These are phyloP conservation scores for Punctularia strigosozonata DNA, from an alignment of 768 basidiomycete species.

Conservation along the genomic window DNA sequence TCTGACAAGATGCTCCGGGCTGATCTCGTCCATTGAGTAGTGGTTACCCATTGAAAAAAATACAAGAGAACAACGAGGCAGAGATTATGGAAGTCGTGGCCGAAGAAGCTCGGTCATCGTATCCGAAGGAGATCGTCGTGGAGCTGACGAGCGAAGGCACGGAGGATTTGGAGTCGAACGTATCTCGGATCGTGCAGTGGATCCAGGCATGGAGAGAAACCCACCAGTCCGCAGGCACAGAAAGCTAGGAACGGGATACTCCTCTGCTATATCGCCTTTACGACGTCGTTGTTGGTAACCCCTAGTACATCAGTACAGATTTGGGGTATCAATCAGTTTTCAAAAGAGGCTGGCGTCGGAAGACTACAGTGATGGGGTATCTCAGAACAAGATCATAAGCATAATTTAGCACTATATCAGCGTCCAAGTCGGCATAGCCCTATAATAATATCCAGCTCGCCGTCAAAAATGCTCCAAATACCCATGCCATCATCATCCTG, in stretches of 20 bases:
- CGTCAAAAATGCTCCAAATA: not conserved
- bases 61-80: constrained; percentile 96
- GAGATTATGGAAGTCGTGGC: constrained; percentile 94
- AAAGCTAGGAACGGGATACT: constrained; percentile 7
- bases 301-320: no score
- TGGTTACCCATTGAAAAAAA: constrained; percentile 81
- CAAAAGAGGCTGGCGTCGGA: no score
- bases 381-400: no score
- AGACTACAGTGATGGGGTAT: no score
- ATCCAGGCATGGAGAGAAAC: constrained; percentile 57
- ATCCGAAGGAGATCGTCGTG: constrained; percentile 77
- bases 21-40: constrained; percentile 25
- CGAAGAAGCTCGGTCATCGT: constrained; percentile 81
- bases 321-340: no score
- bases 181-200: constrained; percentile 84
- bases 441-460: no score
- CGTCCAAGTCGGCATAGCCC: no score
- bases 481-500: not conserved
- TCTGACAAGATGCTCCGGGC: not conserved
- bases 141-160: constrained; percentile 68
- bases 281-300: no score
- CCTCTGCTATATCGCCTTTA: no score
- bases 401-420: no score
- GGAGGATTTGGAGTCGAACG: constrained; percentile 78
- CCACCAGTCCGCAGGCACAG: constrained; percentile 6